These are phyloP conservation scores for Allantophomopsis cytisporea DNA, from an alignment of 2,329 filamentous ascomycete species.

Conservation along the genomic window DNA sequence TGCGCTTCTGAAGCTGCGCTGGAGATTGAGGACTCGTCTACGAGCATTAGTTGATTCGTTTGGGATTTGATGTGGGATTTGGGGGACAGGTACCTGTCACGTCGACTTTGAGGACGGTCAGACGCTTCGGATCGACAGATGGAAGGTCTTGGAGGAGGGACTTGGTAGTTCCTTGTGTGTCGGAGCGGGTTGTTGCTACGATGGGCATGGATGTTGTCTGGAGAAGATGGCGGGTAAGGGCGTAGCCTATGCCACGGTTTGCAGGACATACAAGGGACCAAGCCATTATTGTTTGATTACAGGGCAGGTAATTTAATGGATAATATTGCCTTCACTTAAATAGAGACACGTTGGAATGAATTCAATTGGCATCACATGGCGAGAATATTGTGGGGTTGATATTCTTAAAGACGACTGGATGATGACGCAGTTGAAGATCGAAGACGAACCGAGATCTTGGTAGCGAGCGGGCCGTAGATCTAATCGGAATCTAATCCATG, in stretches of 20 bases:
- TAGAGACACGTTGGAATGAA: too few species aligned
- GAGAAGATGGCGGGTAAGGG: conserved; percentile 43
- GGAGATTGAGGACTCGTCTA: conserved; percentile 47
- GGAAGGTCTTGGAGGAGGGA: conserved; percentile 34
- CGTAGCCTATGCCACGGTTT: conserved; percentile 49
- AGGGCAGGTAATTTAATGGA: too few species aligned
- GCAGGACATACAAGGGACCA: conserved; percentile 37
- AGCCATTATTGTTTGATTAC: conserved; percentile 6
- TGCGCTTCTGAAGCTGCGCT: conserved; percentile 37
- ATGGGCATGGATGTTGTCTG: conserved; percentile 41
- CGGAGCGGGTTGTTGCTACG: conserved; percentile 43
- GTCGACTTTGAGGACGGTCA: conserved; percentile 39
- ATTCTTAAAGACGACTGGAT: too few species aligned
- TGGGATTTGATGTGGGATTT: neutral
- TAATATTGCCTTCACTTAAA: too few species aligned
- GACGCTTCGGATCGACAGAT: conserved; percentile 24
- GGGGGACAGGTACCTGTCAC: conserved; percentile 31
- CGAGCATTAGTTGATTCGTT: neutral
- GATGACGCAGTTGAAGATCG: too few species aligned
- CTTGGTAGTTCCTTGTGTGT: conserved; percentile 31
- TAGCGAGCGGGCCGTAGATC: too few species aligned
- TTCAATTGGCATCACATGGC: too few species aligned
- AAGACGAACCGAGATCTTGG: too few species aligned
- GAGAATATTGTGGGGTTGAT: too few species aligned
- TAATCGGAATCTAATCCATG: too few species aligned